Percentiles rank a stretch among this genome's conserved stretches.
These are phyloP conservation scores for Kalanchoe fedtschenkoi DNA, from an alignment of 164 flowering plant species.

Conservation along the genomic window DNA sequence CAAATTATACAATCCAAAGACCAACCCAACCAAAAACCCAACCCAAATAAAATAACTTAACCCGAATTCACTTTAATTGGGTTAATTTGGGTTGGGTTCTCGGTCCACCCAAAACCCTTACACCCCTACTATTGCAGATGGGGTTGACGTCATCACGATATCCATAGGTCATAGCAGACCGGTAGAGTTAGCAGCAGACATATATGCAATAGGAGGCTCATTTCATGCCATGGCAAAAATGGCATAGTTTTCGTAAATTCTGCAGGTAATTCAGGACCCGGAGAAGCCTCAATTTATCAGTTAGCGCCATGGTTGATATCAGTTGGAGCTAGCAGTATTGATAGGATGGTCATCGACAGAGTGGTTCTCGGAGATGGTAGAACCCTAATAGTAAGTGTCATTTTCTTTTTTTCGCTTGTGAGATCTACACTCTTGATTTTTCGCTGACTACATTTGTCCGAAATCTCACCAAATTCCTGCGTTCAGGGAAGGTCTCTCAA, in stretches of 20 bases:
- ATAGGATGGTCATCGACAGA: not conserved
- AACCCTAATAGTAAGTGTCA: not conserved
- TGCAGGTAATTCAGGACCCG: not conserved
- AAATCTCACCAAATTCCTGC: too few species aligned
- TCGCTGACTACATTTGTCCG: too few species aligned
- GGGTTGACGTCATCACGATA: not conserved
- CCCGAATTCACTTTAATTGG: too few species aligned
- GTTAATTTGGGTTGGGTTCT: too few species aligned
- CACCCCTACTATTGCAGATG: too few species aligned
- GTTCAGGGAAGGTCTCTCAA: not conserved
- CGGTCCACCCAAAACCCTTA: too few species aligned
- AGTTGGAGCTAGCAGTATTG: not conserved
- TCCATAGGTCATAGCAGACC: too few species aligned
- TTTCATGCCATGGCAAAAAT: not conserved
- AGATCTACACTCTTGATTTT: too few species aligned
- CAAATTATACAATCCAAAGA: too few species aligned
- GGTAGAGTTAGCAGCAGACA: too few species aligned
- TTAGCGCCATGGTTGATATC: not conserved
- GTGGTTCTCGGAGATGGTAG: not conserved
- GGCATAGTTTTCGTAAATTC: not conserved
- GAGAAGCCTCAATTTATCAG: not conserved
- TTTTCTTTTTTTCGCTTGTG: not conserved
- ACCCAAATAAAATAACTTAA: too few species aligned
- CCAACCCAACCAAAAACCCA: too few species aligned
- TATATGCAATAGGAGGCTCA: not conserved